Evolutionary conservation across 192 early-diverging fungal genomes (phyloP), one percentile per base, ranked within the genome.

Genomic region (Linnemannia schmuckeri): DNA sequence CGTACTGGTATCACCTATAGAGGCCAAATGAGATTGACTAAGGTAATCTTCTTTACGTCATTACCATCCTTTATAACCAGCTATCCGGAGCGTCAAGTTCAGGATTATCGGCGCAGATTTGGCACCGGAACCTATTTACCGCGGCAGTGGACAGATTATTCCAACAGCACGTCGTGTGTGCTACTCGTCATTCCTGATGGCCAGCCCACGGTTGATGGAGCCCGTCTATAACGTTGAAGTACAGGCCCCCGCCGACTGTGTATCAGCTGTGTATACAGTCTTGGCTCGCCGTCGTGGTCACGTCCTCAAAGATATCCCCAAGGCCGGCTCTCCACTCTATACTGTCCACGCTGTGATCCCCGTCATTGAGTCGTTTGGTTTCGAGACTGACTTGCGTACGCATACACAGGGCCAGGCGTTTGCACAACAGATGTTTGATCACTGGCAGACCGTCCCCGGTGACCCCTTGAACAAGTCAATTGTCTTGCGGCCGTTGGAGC

Each of bases 371-470:
- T 94, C 97, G 20, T 94, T 91, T 89, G 98, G 98, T 38, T 99
- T 98, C 80, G 98, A 99, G 82, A 98, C 98, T 0, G 98, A 99
- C 88, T 81, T 99, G 79, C 90, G 98, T 44, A 97, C 97, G 35
- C 97, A 97, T 88, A 99, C 98, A 38, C 96, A 97, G 80, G 98
- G 98, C 8, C 96, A 98, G 89, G 98, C 97, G 9, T 99, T 99
- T 88, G 97, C 96, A 79, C 98, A 99, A 87, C 97, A 98, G 87
- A 95, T 96, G 88, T 99, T 99, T 93, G 98, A 99, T 77, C 97
- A 99, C 77, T 99, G 97, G 97, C 97, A 98, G 84, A 94, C 96
- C 63, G 98, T 99, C 24, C 98, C 98, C 52, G 98, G 98, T 17
- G 97, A 99, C 83, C 98, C 98, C 42, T 89, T 99, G 54, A 98